Evolutionary conservation across 1,139 yeast genomes (phyloP), one percentile per base, ranked within the genome.

Genomic region (Diutina sp.): DNA sequence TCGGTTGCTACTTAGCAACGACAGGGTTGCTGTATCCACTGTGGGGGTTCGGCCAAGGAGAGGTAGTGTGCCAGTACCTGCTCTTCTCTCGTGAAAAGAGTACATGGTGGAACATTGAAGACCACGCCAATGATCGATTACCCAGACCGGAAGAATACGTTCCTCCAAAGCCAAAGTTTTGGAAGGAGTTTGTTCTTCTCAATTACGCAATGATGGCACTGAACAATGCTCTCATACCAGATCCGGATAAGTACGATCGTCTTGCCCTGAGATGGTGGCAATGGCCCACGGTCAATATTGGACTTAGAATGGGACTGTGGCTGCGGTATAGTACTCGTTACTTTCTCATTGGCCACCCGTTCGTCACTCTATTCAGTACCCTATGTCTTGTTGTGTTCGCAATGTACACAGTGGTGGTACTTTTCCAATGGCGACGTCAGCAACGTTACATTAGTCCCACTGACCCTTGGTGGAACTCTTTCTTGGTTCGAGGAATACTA

Each of bases 1-100:
- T 86, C 55, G 91, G 90, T 2, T 87, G 95, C 64, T 87, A 86
- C 64, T 72, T 87, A 61, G 85, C 90, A 6, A 84, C 90, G 0
- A 83, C 90, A 0, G 93, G 93, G 7, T 70, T 74, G 56, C 69
- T 87, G 0, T 85, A 83, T 63, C 95, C 95, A 3, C 72, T 84
- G 1, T 87, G 95, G 95, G 95, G 95, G 0, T 87, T 82, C 68
- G 83, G 81, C 60, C 95, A 87, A 69, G 90, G 90, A 29, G 95
- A 87, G 68, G 88, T 87, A 47, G 81, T 84, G 7, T 87, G 95
- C 67, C 83, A 83, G 62, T 67, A 72, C 28, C 69, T 83, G 1
- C 70, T 76, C 66, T 71, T 76, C 48, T 63, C 69, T 3, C 72
- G 74, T 57, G 91, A 86, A 64, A 83, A 85, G 64, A 78, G 84